Conservation (phyloP, 495 filamentous ascomycete genomes). For the Rostrohypoxylon terebratum region DNA sequence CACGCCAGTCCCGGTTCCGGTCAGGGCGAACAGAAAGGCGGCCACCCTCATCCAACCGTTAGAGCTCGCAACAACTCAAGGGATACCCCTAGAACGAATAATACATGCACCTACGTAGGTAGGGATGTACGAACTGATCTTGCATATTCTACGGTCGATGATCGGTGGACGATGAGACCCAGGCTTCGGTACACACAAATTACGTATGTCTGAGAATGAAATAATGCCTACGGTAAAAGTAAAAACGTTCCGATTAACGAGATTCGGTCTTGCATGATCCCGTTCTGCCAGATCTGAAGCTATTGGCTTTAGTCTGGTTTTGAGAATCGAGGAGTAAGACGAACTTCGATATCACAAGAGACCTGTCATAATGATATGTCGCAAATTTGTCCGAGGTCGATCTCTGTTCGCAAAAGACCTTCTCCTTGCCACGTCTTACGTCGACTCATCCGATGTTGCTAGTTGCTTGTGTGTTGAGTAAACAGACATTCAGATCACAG, state of each 20-base stretch:
- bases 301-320: conserved; percentile 17
- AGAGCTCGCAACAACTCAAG: not conserved
- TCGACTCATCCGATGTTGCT: not conserved
- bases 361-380: conserved; percentile 38
- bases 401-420: not conserved
- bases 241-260: conserved; percentile 31
- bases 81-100: not conserved
- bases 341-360: conserved; percentile 24
- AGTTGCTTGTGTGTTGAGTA: conserved; percentile 14
- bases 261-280: conserved; percentile 27
- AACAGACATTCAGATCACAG: conserved; percentile 7
- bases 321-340: not conserved
- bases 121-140: conserved; percentile 32
- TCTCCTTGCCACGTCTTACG: not conserved
- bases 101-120: not conserved
- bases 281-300: conserved; percentile 23
- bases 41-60: not conserved
- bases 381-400: not conserved
- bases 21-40: not conserved
- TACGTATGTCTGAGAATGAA: conserved; percentile 5
- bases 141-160: conserved; percentile 27
- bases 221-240: conserved; percentile 1
- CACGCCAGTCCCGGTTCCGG: not conserved
- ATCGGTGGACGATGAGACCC: conserved; percentile 32
- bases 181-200: conserved; percentile 22